A percentile compares a stretch with the other conserved stretches of the same genome.
Conservation (phyloP, 1,284 basidiomycete genomes). For the Malassezia dermatis region DNA sequence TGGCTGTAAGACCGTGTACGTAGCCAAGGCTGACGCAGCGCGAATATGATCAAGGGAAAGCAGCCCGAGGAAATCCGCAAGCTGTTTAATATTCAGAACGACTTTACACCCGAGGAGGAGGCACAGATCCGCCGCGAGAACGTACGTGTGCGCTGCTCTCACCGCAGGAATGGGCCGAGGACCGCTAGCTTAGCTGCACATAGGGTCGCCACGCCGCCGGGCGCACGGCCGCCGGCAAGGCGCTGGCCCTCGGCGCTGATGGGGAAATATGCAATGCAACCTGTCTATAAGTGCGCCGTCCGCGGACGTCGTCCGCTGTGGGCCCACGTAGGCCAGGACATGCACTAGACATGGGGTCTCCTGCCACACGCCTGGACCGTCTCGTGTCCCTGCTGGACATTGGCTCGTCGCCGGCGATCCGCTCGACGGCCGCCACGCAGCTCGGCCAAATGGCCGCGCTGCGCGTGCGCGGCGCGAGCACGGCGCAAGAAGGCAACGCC, state of each 20-base stretch:
- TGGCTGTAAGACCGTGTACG: constrained; percentile 88
- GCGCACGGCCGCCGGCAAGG: background rate
- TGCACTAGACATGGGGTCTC: constrained; percentile 16
- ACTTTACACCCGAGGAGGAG: constrained; percentile 99
- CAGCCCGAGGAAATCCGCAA: constrained; percentile 91
- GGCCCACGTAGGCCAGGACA: background rate
- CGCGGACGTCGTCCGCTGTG: background rate
- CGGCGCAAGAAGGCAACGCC: constrained; percentile 20
- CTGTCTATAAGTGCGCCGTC: no score
- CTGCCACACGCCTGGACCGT: constrained; percentile 60
- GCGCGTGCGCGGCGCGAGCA: constrained; percentile 51
- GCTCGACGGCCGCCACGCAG: constrained; percentile 81
- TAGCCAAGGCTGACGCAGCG: constrained; percentile 46
- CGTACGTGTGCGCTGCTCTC: constrained; percentile 48
- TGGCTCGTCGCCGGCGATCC: constrained; percentile 71
- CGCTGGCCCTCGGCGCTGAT: background rate
- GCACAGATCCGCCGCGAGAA: constrained; percentile 99
- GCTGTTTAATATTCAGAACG: constrained; percentile 66
- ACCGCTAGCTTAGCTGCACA: constrained; percentile 22
- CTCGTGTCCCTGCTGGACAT: constrained; percentile 81
- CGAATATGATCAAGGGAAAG: constrained; percentile 99
- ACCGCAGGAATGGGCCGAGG: constrained; percentile 43
- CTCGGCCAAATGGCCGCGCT: constrained; percentile 67
- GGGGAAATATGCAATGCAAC: background rate
- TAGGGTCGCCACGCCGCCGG: no score